Conservation (phyloP, 202 grass and related monocot genomes). For the Setaria italica region DNA sequence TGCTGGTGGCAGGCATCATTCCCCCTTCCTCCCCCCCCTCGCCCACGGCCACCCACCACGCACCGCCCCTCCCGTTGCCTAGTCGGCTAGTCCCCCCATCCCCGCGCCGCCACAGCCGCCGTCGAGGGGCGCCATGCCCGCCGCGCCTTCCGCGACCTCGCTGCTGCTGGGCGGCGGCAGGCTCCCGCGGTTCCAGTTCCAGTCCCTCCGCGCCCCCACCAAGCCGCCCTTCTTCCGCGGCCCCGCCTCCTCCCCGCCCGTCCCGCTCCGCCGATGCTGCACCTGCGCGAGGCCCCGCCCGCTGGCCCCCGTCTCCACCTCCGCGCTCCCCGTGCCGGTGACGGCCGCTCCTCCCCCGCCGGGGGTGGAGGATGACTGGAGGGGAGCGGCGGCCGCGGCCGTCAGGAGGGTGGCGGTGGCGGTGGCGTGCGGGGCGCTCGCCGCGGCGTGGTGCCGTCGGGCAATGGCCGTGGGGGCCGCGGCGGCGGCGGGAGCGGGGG, state of each 20-base stretch:
- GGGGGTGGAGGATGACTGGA: neutral
- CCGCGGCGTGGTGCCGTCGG: conserved; percentile 36
- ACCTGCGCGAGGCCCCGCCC: conserved; percentile 4
- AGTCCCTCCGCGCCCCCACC: conserved; percentile 49
- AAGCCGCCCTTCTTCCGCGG: conserved; percentile 37
- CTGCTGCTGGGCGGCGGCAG: conserved; percentile 45
- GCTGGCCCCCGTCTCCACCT: conserved; percentile 24
- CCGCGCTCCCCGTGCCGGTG: conserved; percentile 37
- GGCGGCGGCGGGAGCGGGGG: conserved; percentile 39
- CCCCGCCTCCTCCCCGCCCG: neutral
- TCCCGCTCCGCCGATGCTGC: neutral
- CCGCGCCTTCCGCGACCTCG: conserved; percentile 27
- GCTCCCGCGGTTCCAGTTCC: conserved; percentile 48
- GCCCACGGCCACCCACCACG: conserved; percentile 27
- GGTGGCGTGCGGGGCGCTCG: conserved; percentile 42
- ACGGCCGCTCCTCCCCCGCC: conserved; percentile 23
- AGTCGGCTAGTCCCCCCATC: neutral
- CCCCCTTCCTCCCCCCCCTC: neutral
- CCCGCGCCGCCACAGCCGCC: neutral
- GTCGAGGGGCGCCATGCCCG: conserved; percentile 33
- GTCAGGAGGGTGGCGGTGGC: conserved; percentile 40
- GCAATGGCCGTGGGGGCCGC: conserved; percentile 47
- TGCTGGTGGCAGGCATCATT: conserved; percentile 21
- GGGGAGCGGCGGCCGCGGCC: neutral
- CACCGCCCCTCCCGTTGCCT: neutral